phyloP scores from a whole-genome alignment of 1,139 yeast species.

The Nadsonia commutata region DNA sequence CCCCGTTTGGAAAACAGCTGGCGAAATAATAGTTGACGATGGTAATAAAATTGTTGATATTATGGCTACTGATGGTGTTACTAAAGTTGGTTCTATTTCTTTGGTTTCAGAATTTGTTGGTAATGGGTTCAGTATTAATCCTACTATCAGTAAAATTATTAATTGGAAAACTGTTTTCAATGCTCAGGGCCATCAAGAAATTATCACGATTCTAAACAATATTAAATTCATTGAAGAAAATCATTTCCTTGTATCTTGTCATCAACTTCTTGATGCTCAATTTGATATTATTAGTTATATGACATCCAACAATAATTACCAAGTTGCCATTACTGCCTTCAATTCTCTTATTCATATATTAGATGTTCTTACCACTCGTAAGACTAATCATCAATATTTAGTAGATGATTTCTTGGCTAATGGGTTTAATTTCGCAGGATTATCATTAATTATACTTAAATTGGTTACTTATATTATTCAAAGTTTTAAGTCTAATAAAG shows the following conservation, averaged over 20 bases:
- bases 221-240: conserved; percentile 16
- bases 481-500: not conserved
- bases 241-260: conserved; percentile 17
- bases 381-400: conserved; percentile 14
- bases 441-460: conserved; percentile 14
- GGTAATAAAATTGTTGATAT: conserved; percentile 12
- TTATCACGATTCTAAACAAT: conserved; percentile 19
- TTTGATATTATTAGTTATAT: conserved; percentile 20
- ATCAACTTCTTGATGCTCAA: conserved; percentile 29
- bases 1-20: conserved; percentile 15
- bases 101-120: conserved; percentile 58
- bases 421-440: conserved; percentile 17
- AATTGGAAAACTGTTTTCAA: conserved; percentile 38
- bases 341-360: conserved; percentile 17
- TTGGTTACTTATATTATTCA: conserved; percentile 3
- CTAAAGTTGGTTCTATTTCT: conserved; percentile 15
- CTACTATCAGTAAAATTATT: conserved; percentile 41
- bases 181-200: conserved; percentile 14
- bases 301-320: conserved; percentile 13
- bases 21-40: not conserved
- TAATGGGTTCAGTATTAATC: conserved; percentile 46
- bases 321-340: conserved; percentile 14
- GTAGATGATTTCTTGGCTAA: conserved; percentile 16
- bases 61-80: conserved; percentile 13
- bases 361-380: conserved; percentile 16